phyloP scores from a whole-genome alignment of 2,329 filamentous ascomycete genomes.

The Chrysoporthe austroafricana region DNA sequence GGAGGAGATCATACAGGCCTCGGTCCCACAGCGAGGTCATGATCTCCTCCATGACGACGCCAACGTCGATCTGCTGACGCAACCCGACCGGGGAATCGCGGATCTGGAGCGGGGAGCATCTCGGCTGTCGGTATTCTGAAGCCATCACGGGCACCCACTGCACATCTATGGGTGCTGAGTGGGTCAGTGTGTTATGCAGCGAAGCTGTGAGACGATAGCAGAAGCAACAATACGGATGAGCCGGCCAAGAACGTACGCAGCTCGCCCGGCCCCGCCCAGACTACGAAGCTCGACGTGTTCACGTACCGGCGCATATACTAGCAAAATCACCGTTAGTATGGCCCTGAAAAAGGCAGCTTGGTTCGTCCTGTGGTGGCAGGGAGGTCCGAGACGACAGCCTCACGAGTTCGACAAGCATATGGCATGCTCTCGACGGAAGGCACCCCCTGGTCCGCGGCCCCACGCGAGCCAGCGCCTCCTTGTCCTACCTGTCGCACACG shows the following conservation, averaged over 20 bases:
- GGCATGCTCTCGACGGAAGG: too few relatives aligned
- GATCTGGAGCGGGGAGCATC: conserved; percentile 80
- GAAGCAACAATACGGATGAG: conserved; percentile 67
- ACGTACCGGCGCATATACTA: too few relatives aligned
- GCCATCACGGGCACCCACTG: conserved; percentile 66
- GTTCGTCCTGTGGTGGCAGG: too few relatives aligned
- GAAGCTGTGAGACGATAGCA: conserved; percentile 74
- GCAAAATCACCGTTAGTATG: too few relatives aligned
- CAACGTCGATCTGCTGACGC: conserved; percentile 86
- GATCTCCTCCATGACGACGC: conserved; percentile 79
- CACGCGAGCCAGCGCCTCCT: too few relatives aligned
- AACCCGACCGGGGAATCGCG: conserved; percentile 84
- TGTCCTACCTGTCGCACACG: too few relatives aligned
- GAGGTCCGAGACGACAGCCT: too few relatives aligned
- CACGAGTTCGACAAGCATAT: too few relatives aligned
- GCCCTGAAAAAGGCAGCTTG: too few relatives aligned
- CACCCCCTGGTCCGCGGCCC: too few relatives aligned
- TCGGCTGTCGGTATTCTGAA: conserved; percentile 89
- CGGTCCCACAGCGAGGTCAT: conserved; percentile 86
- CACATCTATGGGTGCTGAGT: conserved; percentile 90
- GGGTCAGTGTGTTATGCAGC: conserved; percentile 87
- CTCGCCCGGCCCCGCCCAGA: conserved; percentile 82
- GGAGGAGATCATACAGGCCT: conserved; percentile 83
- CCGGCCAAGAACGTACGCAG: conserved; percentile 80
- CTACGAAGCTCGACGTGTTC: conserved; percentile 90